Conservation (phyloP, 768 basidiomycete species). For the Boletus vermiculosoides region DNA sequence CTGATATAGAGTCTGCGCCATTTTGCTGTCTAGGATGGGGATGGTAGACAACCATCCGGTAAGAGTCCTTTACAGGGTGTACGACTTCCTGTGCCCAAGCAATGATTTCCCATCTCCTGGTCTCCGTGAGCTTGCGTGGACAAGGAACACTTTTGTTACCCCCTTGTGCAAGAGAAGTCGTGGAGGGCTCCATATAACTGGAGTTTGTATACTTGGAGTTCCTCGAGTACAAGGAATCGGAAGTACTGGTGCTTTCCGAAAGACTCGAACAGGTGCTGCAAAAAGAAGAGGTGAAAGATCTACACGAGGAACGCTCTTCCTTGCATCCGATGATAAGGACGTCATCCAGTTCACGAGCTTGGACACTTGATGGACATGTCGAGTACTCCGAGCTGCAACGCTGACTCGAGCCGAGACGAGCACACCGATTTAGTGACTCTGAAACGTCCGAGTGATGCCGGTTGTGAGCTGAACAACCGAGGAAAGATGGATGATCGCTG, state of each 20-base stretch:
- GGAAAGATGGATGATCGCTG: neutral
- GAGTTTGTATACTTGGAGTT: constrained; percentile 3
- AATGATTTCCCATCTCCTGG: constrained; percentile 17
- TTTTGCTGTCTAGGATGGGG: neutral
- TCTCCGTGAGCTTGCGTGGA: constrained; percentile 7
- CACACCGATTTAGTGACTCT: neutral
- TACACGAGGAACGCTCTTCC: constrained; percentile 2
- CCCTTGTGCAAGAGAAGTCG: constrained; percentile 3
- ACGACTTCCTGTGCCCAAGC: constrained; percentile 21
- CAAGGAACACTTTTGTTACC: neutral
- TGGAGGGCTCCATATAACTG: constrained; percentile 9
- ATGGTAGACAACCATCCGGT: constrained; percentile 17
- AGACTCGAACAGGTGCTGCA: constrained; percentile 26
- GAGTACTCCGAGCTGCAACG: constrained; percentile 24
- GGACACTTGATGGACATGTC: constrained; percentile 21
- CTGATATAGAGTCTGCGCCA: neutral
- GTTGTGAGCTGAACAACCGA: neutral
- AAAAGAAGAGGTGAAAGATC: constrained; percentile 13
- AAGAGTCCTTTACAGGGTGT: constrained; percentile 26
- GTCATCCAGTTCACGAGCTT: neutral
- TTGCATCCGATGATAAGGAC: neutral
- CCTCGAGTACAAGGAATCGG: constrained; percentile 8
- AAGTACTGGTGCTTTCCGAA: constrained; percentile 5
- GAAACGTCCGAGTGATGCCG: constrained; percentile 1
- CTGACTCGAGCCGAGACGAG: constrained; percentile 8